Base-by-base conservation (phyloP, 140 eudicot genomes). In the Ambrosia hybrid region DNA sequence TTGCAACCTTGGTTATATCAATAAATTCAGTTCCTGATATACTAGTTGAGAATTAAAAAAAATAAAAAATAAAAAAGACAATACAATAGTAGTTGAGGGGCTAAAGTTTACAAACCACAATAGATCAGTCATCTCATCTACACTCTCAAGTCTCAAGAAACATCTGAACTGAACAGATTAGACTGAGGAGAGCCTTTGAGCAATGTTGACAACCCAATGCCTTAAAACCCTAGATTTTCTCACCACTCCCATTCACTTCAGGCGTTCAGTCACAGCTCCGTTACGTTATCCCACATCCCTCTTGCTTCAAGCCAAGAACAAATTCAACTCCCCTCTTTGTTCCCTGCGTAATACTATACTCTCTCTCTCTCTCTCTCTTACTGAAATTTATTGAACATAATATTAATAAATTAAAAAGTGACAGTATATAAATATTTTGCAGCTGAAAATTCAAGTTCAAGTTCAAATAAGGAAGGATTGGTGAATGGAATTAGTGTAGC, bases 401-500 rank as follows among this genome's bases (percentile, higher is more conserved):
- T 21, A 21, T 21, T 21, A 21, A 21, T 21, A 21, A 21, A 21
- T 21, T 21, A 0, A 21, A 0, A 26, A 16, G 5, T 21, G 30
- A 21, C 15, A 55, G 15, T 3, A 30, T 30, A 2, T 60, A 11
- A 43, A 33, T 60, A 13, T 41, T 55, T 56, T 81, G 81, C 79
- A 84, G 89, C 88, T 86, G 89, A 73, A 67, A 21, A 21, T 21
- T 21, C 30, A 21, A 21, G 1, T 21, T 21, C 30, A 21, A 82
- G 15, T 41, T 69, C 76, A 13, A 30, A 15, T 12, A 77, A 33
- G 49, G 67, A 64, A 38, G 77, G 75, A 12, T 56, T 75, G 82
- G 80, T 78, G 17, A 70, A 76, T 79, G 89, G 84, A 6, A 74
- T 62, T 80, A 76, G 57, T 37, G 80, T 55, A 73, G 84, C 80